Evolutionary conservation across 1,284 basidiomycete species (phyloP), one percentile per base, ranked within the genome.

Genomic region (Trichosporon inkin): DNA sequence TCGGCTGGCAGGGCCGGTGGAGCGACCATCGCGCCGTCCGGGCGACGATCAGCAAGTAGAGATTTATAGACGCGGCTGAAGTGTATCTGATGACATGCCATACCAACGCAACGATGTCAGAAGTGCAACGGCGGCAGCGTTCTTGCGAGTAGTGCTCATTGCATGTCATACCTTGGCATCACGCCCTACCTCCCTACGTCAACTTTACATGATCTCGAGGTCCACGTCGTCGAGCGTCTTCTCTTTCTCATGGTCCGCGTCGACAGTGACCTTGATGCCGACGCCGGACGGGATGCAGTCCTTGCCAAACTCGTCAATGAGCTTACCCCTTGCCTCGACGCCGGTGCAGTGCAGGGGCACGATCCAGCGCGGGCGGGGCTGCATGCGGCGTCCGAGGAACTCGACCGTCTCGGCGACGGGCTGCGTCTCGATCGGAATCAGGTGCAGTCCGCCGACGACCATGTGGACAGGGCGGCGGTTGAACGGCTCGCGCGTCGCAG

Each of bases 341-440:
- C 89, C 89, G 1, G 87, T 84, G 67, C 89, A 91, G 74, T 91
- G 90, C 84, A 92, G 88, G 0, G 89, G 89, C 0, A 91, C 80
- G 39, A 91, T 77, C 66, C 86, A 90, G 0, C 81, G 81, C 0
- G 88, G 88, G 0, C 83, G 75, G 5, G 88, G 88, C 11, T 80
- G 71, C 28, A 90, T 74, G 56, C 81, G 72, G 22, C 81, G 77
- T 0, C 85, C 81, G 35, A 91, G 77, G 74, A 89, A 91, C 32
- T 86, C 77, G 55, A 90, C 83, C 0, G 89, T 91, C 16, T 84
- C 84, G 1, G 80, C 79, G 52, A 90, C 85, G 39, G 88, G 85
- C 36, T 82, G 79, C 19, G 55, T 80, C 76, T 41, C 85, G 80
- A 67, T 88, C 84, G 10, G 85, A 79, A 86, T 88, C 19, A 92